Evolutionary conservation across 306 rosid genomes (phyloP).

Genomic region (Lupinus albus): DNA sequence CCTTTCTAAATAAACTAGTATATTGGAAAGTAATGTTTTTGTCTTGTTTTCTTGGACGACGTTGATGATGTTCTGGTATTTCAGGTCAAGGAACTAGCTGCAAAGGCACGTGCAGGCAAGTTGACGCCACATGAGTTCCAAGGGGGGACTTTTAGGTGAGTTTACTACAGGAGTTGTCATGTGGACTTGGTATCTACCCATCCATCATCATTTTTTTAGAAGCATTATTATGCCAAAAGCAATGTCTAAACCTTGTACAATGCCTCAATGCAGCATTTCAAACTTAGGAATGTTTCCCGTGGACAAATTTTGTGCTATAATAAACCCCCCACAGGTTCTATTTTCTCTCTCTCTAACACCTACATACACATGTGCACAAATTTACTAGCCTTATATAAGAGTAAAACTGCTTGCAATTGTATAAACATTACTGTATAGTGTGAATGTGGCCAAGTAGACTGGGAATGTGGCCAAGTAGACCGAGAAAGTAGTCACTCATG

Average conservation of each 20-base stretch:
- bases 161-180: constrained; percentile 34
- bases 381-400: neutral
- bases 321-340: constrained; percentile 94
- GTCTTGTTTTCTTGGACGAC: constrained; percentile 23
- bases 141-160: constrained; percentile 96
- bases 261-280: constrained; percentile 81
- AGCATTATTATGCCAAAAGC: constrained; percentile 27
- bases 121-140: constrained; percentile 89
- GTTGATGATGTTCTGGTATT: constrained; percentile 24
- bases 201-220: neutral
- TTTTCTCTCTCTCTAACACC: constrained; percentile 29
- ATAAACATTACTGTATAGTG: constrained; percentile 10
- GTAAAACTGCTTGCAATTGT: neutral
- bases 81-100: constrained; percentile 91
- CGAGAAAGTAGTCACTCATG: constrained; percentile 1
- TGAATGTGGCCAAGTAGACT: constrained; percentile 8
- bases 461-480: constrained; percentile 17
- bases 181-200: constrained; percentile 15
- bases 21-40: neutral
- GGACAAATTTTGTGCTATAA: constrained; percentile 90
- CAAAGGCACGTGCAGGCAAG: constrained; percentile 87
- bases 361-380: neutral
- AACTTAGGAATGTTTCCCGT: constrained; percentile 99
- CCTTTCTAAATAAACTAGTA: neutral
- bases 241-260: constrained; percentile 34